Percentiles rank a stretch among this genome's conserved stretches.
phyloP scores from a whole-genome alignment of 2,329 filamentous ascomycete species.

The Paradendryphiella salina region DNA sequence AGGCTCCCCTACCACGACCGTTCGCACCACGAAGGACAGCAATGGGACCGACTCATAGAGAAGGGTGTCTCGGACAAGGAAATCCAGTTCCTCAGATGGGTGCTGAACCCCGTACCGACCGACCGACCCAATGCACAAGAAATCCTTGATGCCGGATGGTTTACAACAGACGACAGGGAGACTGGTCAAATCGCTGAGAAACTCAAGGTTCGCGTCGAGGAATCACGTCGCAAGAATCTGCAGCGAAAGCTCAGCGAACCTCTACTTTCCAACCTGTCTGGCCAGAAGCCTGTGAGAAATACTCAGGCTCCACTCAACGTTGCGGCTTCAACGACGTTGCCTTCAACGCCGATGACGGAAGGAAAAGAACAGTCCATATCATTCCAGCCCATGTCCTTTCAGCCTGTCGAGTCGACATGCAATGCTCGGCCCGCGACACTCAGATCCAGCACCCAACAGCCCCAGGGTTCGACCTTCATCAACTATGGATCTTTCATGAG shows the following conservation, averaged over 20 bases:
- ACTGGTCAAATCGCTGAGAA: slow-evolving; percentile 2
- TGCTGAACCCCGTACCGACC: slow-evolving; percentile 13
- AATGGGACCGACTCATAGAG: slow-evolving; percentile 7
- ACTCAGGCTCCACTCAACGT: background rate
- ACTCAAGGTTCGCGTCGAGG: background rate
- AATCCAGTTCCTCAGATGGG: slow-evolving; percentile 11
- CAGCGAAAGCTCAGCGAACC: slow-evolving; percentile 6
- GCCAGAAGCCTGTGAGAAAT: background rate
- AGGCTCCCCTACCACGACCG: slow-evolving; percentile 9
- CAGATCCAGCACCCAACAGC: slow-evolving; percentile 1
- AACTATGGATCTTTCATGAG: slow-evolving; percentile 12
- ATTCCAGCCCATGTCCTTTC: slow-evolving; percentile 4
- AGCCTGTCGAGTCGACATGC: background rate
- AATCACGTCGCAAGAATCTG: background rate
- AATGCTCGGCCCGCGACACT: background rate
- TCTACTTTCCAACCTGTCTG: background rate
- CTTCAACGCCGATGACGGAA: background rate
- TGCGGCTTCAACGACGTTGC: background rate
- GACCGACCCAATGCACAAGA: slow-evolving; percentile 7
- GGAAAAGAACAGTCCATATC: background rate
- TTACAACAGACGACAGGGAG: slow-evolving; percentile 1
- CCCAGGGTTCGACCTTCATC: slow-evolving; percentile 6
- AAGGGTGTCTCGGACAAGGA: slow-evolving; percentile 15
- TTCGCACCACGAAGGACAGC: slow-evolving; percentile 10
- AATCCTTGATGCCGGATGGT: slow-evolving; percentile 10